Conservation (phyloP, 73 alveolate genomes). For the Halteria grandinella region DNA sequence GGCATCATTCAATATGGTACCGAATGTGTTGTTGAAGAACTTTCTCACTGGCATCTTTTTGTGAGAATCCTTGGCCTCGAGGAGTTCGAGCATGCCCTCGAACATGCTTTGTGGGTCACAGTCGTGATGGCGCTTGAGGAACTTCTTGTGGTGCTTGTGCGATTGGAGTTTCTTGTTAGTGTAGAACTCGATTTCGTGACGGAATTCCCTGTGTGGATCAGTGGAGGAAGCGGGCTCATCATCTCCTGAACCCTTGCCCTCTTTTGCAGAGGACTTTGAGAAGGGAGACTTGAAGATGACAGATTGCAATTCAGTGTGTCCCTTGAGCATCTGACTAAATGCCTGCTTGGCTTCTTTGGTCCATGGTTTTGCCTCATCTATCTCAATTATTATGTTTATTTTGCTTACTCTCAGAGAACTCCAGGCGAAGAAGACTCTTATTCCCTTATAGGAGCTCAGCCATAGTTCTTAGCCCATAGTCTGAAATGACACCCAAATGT, state of each 20-base stretch:
- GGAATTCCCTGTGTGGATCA: background rate
- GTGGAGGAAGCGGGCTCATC: too few species aligned
- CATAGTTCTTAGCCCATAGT: background rate
- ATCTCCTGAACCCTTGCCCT: background rate
- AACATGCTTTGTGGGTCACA: slow-evolving; percentile 40
- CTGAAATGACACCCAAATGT: slow-evolving; percentile 35
- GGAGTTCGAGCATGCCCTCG: slow-evolving; percentile 16
- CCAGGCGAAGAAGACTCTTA: background rate
- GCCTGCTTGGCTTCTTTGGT: background rate
- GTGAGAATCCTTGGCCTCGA: slow-evolving; percentile 33
- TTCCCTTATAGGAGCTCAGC: background rate
- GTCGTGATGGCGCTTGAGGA: slow-evolving; percentile 9
- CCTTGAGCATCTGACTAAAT: background rate
- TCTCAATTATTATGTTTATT: background rate
- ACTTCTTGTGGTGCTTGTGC: slow-evolving; percentile 2
- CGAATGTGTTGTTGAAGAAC: slow-evolving; percentile 69
- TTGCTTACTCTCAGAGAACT: slow-evolving; percentile 33
- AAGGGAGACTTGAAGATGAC: background rate
- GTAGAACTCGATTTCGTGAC: slow-evolving; percentile 54
- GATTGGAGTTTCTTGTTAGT: slow-evolving; percentile 20
- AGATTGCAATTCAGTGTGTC: background rate
- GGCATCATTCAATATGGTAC: slow-evolving; percentile 76
- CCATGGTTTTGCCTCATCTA: slow-evolving; percentile 28
- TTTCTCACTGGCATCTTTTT: slow-evolving; percentile 64
- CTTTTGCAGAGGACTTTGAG: too few species aligned